Percentiles rank a stretch among this genome's conserved stretches.
Conservation (phyloP, 228 moss, liverwort and hornwort species). For the Sphagnum magellanicum region DNA sequence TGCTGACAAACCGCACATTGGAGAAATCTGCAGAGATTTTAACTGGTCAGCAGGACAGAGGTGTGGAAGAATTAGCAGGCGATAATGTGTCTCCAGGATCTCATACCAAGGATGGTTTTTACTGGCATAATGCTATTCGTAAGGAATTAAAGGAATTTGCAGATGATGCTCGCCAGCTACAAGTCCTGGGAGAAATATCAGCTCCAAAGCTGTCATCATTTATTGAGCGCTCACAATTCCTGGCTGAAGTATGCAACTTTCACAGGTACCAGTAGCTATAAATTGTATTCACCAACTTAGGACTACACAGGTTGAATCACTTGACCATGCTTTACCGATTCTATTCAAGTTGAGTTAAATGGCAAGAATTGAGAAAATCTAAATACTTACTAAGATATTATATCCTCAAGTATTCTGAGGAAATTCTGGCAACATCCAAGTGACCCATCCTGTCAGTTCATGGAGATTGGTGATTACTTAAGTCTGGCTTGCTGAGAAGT, state of each 20-base stretch:
- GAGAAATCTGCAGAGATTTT: conserved; percentile 19
- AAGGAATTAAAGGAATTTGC: conserved; percentile 84
- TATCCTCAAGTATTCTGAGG: no score
- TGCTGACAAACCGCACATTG: conserved; percentile 2
- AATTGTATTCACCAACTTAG: no score
- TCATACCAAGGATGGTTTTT: conserved; percentile 81
- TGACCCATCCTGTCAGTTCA: no score
- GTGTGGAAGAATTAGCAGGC: conserved; percentile 26
- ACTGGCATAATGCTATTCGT: conserved; percentile 92
- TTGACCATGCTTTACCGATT: no score
- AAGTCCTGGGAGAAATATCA: conserved; percentile 47
- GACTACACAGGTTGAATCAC: no score
- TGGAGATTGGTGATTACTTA: no score
- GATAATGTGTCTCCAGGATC: conserved; percentile 37
- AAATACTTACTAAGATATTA: no score
- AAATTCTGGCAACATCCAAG: no score
- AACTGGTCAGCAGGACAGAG: conserved; percentile 37
- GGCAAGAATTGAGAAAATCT: no score
- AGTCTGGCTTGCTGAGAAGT: no score
- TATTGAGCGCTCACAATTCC: conserved; percentile 79
- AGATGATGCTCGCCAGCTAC: conserved; percentile 71
- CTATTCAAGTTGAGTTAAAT: no score
- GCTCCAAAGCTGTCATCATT: conserved; percentile 72
- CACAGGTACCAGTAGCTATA: conserved; percentile 43
- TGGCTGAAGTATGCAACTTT: conserved; percentile 97